Base-by-base conservation (phyloP, 805 yeast genomes). In the Candida methanosorbosa region DNA sequence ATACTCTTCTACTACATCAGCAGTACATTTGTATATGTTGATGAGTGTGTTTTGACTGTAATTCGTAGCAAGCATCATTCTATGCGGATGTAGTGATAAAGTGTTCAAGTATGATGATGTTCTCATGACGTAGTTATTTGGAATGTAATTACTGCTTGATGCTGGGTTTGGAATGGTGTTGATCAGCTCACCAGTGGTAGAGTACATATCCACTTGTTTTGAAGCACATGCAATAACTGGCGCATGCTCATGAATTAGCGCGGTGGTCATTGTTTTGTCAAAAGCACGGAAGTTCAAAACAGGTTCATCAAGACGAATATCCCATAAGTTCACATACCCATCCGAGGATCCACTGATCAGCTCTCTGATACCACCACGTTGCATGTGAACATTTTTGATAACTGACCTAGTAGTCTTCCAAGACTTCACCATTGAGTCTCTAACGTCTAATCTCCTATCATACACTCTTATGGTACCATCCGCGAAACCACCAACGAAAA, bases 211-310 rank as follows among this genome's bases (percentile, higher is more conserved):
- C 13, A 87, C 76, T 24, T 72, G 68, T 41, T 81, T 81, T 2
- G 88, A 78, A 0, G 95, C 97, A 3, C 95, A 81, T 2, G 88
- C 90, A 38, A 92, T 73, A 3, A 92, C 68, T 1, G 98, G 97
- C 0, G 97, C 98, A 59, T 92, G 98, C 49, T 92, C 98, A 59
- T 92, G 98, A 5, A 85, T 75, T 49, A 83, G 81, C 37, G 86
- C 68, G 16, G 85, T 70, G 7, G 92, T 72, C 70, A 74, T 69
- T 4, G 65, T 63, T 32, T 64, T 61, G 1, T 64, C 62, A 39
- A 56, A 55, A 14, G 82, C 81, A 17, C 61, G 63, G 60, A 79
- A 85, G 1, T 76, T 61, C 5, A 70, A 61, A 2, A 90, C 83
- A 0, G 96, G 90, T 9, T 75, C 75, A 35, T 74, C 71, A 25